Base-by-base conservation (phyloP, 495 filamentous ascomycete species). In the Acidiella bohemica region DNA sequence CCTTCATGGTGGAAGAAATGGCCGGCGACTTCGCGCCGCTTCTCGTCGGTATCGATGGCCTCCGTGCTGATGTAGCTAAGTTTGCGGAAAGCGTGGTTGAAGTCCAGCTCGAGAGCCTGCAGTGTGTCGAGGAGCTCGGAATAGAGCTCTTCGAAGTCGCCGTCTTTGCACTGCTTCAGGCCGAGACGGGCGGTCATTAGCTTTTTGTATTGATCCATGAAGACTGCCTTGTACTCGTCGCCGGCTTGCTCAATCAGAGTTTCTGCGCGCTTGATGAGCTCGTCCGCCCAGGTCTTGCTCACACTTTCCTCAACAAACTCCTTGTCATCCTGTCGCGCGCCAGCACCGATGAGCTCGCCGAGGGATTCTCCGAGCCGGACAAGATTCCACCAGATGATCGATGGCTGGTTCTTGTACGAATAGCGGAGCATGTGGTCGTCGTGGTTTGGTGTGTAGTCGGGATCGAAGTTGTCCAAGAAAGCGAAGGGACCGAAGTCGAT, bases 371-470 rank as follows among this genome's bases (percentile, higher is more conserved):
- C 90, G 0, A 97, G 70, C 17, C 90, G 76, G 9, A 94, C 84
- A 3, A 97, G 70, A 52, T 97, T 97, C 90, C 90, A 97, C 90
- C 90, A 97, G 55, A 97, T 86, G 29, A 96, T 80, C 32, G 78
- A 84, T 1, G 90, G 86, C 53, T 97, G 90, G 61, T 95, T 95
- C 39, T 75, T 76, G 67, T 94, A 97, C 31, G 72, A 73, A 58
- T 97, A 97, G 22, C 90, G 75, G 12, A 93, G 60, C 61, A 77
- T 69, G 51, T 80, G 70, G 56, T 97, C 90, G 57, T 97, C 90
- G 58, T 97, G 90, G 54, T 97, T 97, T 4, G 90, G 90, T 0
- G 90, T 97, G 59, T 95, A 97, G 17, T 65, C 65, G 0, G 90
- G 90, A 55, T 95, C 86, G 55, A 96, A 96, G 49, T 81, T 85